Evolutionary conservation across 495 filamentous ascomycete species (phyloP).

Genomic region (Stereocaulon alpinum): DNA sequence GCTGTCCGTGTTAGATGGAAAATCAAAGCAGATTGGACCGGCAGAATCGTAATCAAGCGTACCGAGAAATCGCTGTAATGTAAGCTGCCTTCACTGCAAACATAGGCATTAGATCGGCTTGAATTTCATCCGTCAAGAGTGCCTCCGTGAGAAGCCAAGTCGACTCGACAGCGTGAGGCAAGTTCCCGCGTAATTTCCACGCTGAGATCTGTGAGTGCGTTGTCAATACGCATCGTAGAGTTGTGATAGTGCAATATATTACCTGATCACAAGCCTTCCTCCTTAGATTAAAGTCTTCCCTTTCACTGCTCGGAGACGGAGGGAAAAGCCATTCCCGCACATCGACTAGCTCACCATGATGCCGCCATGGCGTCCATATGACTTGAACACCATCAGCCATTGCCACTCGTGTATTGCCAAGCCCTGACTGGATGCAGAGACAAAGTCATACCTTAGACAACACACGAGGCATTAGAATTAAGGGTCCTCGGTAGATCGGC

Average conservation of each 20-base stretch:
- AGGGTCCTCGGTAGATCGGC: constrained; percentile 1
- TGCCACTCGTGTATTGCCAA: neutral
- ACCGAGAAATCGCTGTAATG: constrained; percentile 52
- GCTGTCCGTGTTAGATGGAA: constrained; percentile 32
- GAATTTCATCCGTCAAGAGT: constrained; percentile 52
- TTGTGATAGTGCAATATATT: constrained; percentile 9
- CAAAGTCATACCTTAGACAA: neutral
- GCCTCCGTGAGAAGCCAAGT: constrained; percentile 70
- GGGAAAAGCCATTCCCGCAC: constrained; percentile 62
- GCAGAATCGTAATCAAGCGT: constrained; percentile 16
- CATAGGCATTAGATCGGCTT: constrained; percentile 26
- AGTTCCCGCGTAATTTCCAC: constrained; percentile 58
- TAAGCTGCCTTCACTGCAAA: constrained; percentile 49
- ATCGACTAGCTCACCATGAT: constrained; percentile 49
- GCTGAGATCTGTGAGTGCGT: constrained; percentile 32
- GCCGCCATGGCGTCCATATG: constrained; percentile 71
- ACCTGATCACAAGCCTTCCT: constrained; percentile 39
- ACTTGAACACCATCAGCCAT: constrained; percentile 38
- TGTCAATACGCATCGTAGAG: neutral
- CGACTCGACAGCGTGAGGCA: constrained; percentile 73
- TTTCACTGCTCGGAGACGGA: constrained; percentile 27
- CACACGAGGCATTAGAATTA: neutral
- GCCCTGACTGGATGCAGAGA: neutral
- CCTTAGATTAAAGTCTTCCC: constrained; percentile 27
- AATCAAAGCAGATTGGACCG: neutral